Conservation (phyloP, 495 filamentous ascomycete genomes). For the Glutinoglossum americanum region DNA sequence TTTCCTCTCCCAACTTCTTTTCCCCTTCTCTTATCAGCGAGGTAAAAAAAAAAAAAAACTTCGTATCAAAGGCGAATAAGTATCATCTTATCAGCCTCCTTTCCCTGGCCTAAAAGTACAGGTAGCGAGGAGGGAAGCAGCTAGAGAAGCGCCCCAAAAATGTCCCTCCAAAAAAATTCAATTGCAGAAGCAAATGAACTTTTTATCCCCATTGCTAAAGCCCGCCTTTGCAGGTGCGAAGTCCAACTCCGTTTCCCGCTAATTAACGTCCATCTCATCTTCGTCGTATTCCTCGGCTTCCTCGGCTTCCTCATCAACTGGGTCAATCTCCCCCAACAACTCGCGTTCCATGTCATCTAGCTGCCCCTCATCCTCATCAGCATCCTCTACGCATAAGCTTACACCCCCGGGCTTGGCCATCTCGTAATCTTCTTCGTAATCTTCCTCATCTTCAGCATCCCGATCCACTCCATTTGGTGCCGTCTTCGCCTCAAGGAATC, state of each 20-base stretch:
- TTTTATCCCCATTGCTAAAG: not conserved
- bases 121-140: not conserved
- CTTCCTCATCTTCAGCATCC: constrained; percentile 6
- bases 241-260: not conserved
- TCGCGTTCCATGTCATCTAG: constrained; percentile 30
- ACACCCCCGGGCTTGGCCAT: constrained; percentile 10
- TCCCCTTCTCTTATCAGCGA: no score
- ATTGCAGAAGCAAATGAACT: not conserved
- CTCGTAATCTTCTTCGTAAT: constrained; percentile 16
- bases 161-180: no score
- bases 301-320: constrained; percentile 13
- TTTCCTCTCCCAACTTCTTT: no score
- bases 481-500: not conserved
- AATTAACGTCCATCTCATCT: constrained; percentile 3
- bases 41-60: no score
- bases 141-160: no score
- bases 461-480: not conserved
- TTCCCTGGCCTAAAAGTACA: no score
- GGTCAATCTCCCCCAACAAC: constrained; percentile 17
- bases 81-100: no score
- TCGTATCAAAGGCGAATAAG: no score
- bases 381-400: not conserved
- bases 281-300: constrained; percentile 14
- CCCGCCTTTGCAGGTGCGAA: not conserved
- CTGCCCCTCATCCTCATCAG: constrained; percentile 26